These are phyloP conservation scores for Podospora anserina DNA, from an alignment of 495 filamentous ascomycete genomes.

Conservation along the genomic window DNA sequence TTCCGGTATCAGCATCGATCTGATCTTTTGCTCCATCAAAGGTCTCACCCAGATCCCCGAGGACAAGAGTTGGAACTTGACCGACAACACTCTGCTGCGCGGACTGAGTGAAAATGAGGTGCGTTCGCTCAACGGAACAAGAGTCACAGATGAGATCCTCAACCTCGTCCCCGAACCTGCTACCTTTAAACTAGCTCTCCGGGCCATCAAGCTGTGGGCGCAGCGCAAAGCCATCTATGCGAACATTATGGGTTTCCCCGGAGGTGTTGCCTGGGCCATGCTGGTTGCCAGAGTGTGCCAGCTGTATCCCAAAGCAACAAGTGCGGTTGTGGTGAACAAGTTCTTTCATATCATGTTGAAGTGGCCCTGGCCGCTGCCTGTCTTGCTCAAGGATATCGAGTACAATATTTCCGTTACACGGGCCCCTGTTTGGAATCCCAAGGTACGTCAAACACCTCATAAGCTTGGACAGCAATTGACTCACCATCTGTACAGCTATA, in stretches of 20 bases:
- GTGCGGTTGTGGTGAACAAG: slow-evolving; percentile 78
- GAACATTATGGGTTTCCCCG: slow-evolving; percentile 93
- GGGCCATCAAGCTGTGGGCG: slow-evolving; percentile 94
- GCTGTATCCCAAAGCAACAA: slow-evolving; percentile 89
- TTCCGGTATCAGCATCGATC: slow-evolving; percentile 85
- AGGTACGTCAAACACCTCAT: slow-evolving; percentile 49
- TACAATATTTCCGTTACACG: slow-evolving; percentile 66
- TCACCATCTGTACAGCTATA: slow-evolving; percentile 60
- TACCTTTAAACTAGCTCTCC: slow-evolving; percentile 80
- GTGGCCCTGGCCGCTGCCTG: slow-evolving; percentile 92
- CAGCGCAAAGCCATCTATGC: slow-evolving; percentile 89
- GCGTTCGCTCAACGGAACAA: slow-evolving; percentile 85
- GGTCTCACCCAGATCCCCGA: slow-evolving; percentile 65
- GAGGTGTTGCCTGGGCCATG: slow-evolving; percentile 97
- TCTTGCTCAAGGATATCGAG: slow-evolving; percentile 84
- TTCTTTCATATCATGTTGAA: slow-evolving; percentile 89
- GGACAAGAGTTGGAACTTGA: slow-evolving; percentile 61
- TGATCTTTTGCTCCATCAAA: slow-evolving; percentile 82
- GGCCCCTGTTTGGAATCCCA: slow-evolving; percentile 88
- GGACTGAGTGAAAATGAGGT: slow-evolving; percentile 83
- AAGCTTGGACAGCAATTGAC: slow-evolving; percentile 28
- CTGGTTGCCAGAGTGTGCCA: slow-evolving; percentile 93
- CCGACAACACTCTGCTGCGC: slow-evolving; percentile 77
- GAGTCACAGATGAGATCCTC: slow-evolving; percentile 89
- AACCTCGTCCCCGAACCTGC: slow-evolving; percentile 82